These are phyloP conservation scores for Rhynchospora tenuis DNA, from an alignment of 176 grass and related monocot genomes.

Conservation along the genomic window DNA sequence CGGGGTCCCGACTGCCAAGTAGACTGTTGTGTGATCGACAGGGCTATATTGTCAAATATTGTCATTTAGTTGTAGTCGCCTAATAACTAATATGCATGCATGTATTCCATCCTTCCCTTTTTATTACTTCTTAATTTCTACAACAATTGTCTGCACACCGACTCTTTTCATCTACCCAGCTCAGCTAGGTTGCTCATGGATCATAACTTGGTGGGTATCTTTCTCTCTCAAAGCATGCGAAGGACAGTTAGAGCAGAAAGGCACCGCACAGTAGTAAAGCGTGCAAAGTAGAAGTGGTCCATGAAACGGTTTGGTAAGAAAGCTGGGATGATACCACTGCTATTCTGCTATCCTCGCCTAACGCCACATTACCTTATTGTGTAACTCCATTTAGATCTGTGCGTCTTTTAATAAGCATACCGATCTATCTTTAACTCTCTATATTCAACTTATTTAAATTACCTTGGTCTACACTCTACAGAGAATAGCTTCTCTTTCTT, in stretches of 20 bases:
- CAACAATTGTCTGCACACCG: not conserved
- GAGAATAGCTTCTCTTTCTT: not conserved
- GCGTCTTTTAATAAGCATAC: not conserved
- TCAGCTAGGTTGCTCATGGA: not conserved
- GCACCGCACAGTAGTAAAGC: not conserved
- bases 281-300: constrained; percentile 9
- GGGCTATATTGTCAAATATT: no score
- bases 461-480: not conserved
- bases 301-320: constrained; percentile 1
- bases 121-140: not conserved
- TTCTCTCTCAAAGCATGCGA: not conserved
- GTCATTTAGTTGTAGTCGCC: not conserved
- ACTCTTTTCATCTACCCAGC: constrained; percentile 1
- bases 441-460: not conserved
- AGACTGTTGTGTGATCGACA: no score
- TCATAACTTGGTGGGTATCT: constrained; percentile 3
- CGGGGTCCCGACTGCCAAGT: no score
- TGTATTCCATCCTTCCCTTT: not conserved
- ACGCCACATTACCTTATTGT: not conserved
- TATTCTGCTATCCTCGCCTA: not conserved
- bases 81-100: not conserved
- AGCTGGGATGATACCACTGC: not conserved
- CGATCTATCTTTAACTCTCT: not conserved
- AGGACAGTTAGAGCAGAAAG: constrained; percentile 15
- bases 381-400: not conserved